Conservation (phyloP, 1,284 basidiomycete species). For the Pisolithus thermaeus region DNA sequence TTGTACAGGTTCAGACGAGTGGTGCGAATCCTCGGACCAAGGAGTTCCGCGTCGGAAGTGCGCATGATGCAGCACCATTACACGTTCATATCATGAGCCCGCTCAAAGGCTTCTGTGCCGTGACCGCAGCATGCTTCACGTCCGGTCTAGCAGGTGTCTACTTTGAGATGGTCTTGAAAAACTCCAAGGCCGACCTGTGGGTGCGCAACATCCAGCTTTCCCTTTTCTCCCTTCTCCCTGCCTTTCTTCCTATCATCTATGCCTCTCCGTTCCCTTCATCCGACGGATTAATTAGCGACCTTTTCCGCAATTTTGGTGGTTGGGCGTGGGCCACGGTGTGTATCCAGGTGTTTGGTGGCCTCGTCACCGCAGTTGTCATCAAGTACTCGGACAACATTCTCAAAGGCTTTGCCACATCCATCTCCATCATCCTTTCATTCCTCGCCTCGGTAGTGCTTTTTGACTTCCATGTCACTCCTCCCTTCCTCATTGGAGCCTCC, state of each 20-base stretch:
- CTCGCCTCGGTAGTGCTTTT: constrained; percentile 88
- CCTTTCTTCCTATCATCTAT: constrained; percentile 64
- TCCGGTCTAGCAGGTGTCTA: constrained; percentile 80
- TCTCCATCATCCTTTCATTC: constrained; percentile 92
- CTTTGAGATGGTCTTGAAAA: constrained; percentile 80
- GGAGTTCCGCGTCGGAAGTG: constrained; percentile 43
- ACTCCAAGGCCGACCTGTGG: constrained; percentile 66
- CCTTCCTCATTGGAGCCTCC: constrained; percentile 80
- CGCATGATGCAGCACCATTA: constrained; percentile 44
- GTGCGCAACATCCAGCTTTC: constrained; percentile 77
- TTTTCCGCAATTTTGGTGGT: constrained; percentile 76
- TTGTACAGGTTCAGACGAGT: constrained; percentile 80
- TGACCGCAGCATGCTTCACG: constrained; percentile 70
- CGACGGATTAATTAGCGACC: constrained; percentile 37
- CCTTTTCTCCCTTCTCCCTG: constrained; percentile 71
- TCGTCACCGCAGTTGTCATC: constrained; percentile 87
- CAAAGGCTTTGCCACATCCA: constrained; percentile 93
- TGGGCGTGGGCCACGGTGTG: constrained; percentile 94
- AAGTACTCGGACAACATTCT: constrained; percentile 89
- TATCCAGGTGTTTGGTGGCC: constrained; percentile 88
- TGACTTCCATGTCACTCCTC: constrained; percentile 80
- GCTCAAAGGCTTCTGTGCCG: constrained; percentile 59
- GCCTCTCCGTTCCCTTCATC: constrained; percentile 34
- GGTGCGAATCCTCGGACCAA: constrained; percentile 17
- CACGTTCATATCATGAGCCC: constrained; percentile 54